Evolutionary conservation across 2,329 filamentous ascomycete species (phyloP).

Genomic region (Pestalotiopsis sp.): DNA sequence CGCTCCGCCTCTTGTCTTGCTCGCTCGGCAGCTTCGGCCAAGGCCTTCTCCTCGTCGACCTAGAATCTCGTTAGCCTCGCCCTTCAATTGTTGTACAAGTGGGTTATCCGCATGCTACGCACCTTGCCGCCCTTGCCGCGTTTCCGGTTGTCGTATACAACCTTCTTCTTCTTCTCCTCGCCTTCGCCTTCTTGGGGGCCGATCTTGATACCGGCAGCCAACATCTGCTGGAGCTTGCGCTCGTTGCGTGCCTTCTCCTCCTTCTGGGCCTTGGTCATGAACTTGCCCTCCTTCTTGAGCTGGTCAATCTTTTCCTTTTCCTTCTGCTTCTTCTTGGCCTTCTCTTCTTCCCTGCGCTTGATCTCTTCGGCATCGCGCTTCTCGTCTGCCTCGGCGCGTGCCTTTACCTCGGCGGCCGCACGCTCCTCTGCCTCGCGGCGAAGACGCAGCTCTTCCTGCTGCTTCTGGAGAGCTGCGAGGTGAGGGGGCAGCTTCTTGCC

Average conservation of each 20-base stretch:
- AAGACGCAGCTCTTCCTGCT: slow-evolving; percentile 74
- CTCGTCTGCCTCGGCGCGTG: slow-evolving; percentile 65
- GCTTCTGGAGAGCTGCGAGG: slow-evolving; percentile 73
- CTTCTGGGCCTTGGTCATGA: slow-evolving; percentile 81
- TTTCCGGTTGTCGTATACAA: slow-evolving; percentile 73
- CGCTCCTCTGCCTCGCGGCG: slow-evolving; percentile 64
- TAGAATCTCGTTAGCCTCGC: slow-evolving; percentile 30
- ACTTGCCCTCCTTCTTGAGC: slow-evolving; percentile 85
- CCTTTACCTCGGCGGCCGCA: slow-evolving; percentile 62
- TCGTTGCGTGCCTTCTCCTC: slow-evolving; percentile 80
- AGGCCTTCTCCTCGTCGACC: slow-evolving; percentile 74
- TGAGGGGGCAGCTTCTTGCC: slow-evolving; percentile 86
- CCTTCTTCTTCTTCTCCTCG: slow-evolving; percentile 73
- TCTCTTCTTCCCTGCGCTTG: slow-evolving; percentile 70
- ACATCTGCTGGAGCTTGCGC: slow-evolving; percentile 81
- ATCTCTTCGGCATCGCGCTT: slow-evolving; percentile 64
- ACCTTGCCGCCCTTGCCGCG: slow-evolving; percentile 64
- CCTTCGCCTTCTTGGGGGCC: slow-evolving; percentile 54
- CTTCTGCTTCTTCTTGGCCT: slow-evolving; percentile 77
- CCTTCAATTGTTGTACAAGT: slow-evolving; percentile 4
- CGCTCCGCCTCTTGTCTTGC: slow-evolving; percentile 68
- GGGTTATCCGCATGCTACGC: slow-evolving; percentile 17
- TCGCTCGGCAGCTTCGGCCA: slow-evolving; percentile 77
- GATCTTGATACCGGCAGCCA: slow-evolving; percentile 74
- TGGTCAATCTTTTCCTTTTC: slow-evolving; percentile 86